Percentiles rank a stretch among this genome's conserved stretches.
Conservation (phyloP, 2,329 filamentous ascomycete genomes). For the Aspergillus ustus region DNA sequence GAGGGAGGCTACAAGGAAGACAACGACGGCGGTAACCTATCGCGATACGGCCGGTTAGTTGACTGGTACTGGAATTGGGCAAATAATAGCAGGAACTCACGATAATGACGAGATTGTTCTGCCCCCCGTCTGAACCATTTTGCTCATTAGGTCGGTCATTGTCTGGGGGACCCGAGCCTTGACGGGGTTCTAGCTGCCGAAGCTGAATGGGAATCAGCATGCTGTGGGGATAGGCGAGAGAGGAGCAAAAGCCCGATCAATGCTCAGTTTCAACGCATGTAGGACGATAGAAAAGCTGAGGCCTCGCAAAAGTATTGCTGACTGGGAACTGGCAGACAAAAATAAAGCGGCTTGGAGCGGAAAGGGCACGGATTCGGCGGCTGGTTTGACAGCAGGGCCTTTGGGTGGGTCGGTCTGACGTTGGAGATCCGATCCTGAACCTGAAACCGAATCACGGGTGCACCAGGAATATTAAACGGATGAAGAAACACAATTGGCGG, state of each 20-base stretch:
- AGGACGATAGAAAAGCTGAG: neutral
- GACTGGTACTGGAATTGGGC: neutral
- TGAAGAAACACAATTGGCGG: neutral
- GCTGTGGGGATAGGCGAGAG: slow-evolving; percentile 17
- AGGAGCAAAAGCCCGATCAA: slow-evolving; percentile 15
- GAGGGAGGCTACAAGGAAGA: slow-evolving; percentile 37
- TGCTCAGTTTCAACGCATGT: slow-evolving; percentile 12
- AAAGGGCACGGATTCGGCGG: slow-evolving; percentile 10
- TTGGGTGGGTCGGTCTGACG: slow-evolving; percentile 12
- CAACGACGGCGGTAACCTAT: slow-evolving; percentile 35
- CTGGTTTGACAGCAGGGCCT: slow-evolving; percentile 9
- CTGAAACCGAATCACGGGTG: slow-evolving; percentile 6
- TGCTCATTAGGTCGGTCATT: neutral
- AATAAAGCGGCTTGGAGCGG: slow-evolving; percentile 7
- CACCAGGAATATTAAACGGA: neutral
- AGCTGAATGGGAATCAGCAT: slow-evolving; percentile 29
- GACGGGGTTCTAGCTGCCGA: slow-evolving; percentile 25
- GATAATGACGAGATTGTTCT: slow-evolving; percentile 35
- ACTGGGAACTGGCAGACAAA: slow-evolving; percentile 4
- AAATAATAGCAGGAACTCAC: slow-evolving; percentile 27
- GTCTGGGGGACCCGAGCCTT: slow-evolving; percentile 7
- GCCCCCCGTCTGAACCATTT: slow-evolving; percentile 7
- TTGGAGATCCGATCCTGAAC: neutral
- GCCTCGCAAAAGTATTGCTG: neutral
- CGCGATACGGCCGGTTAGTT: slow-evolving; percentile 12